phyloP scores from a whole-genome alignment of 176 grass and related monocot species.

The Triticum turgidum region DNA sequence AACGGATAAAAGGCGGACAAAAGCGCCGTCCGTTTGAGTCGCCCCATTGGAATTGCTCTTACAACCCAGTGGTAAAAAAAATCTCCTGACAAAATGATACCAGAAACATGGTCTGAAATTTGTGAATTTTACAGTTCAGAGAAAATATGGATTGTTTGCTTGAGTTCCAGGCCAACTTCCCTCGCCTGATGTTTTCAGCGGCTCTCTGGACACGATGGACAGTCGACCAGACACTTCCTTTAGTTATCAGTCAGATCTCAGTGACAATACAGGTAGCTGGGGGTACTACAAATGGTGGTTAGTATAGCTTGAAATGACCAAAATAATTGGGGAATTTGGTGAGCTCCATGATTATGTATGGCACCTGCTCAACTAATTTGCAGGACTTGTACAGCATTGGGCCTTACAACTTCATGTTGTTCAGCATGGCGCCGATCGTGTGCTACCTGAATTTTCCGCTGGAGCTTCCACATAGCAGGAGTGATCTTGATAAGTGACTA shows the following conservation, averaged over 20 bases:
- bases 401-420: too few relatives aligned
- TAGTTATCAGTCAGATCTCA: slow-evolving; percentile 55
- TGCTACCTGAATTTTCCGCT: too few relatives aligned
- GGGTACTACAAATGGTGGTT: background rate
- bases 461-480: too few relatives aligned
- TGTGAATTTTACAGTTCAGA: background rate
- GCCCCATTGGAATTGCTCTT: too few relatives aligned
- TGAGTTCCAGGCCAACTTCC: slow-evolving; percentile 41
- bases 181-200: slow-evolving; percentile 21
- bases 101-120: background rate
- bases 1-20: too few relatives aligned
- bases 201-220: slow-evolving; percentile 60
- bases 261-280: slow-evolving; percentile 50
- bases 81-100: too few relatives aligned
- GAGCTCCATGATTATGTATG: background rate
- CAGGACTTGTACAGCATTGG: too few relatives aligned
- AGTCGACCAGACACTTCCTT: slow-evolving; percentile 55
- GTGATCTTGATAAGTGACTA: too few relatives aligned
- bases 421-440: too few relatives aligned
- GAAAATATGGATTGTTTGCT: background rate
- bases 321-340: background rate
- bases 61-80: background rate
- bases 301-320: background rate
- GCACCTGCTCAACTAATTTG: too few relatives aligned
- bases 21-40: too few relatives aligned